Evolutionary conservation across 805 yeast genomes (phyloP), one percentile per base, ranked within the genome.

Genomic region (Candida boidinii): DNA sequence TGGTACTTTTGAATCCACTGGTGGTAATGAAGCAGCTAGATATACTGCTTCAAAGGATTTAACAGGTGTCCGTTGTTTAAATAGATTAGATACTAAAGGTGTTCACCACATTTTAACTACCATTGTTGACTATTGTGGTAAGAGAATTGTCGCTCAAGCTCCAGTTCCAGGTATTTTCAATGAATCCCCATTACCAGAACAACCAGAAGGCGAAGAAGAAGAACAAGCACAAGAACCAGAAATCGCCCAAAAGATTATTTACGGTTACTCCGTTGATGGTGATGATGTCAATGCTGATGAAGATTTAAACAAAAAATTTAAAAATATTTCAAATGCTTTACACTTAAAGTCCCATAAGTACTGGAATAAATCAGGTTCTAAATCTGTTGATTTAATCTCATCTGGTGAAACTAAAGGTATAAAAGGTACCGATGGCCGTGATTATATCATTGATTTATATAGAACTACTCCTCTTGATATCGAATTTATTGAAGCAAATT

Each of bases 161-260:
- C 95, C 96, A 10, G 94, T 90, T 28, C 98, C 98, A 12, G 97
- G 97, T 38, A 74, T 82, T 36, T 79, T 82, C 55, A 64, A 72
- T 34, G 68, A 70, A 35, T 53, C 62, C 15, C 54, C 51, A 25
- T 49, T 49, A 19, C 53, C 51, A 29, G 62, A 57, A 25, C n/a
- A n/a, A n/a, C n/a, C n/a, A n/a, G 66, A 66, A 30, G 63, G 56
- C 26, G 69, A 59, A 24, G 66, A 56, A 24, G 29, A 39, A 3
- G 68, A 61, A 30, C 54, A 52, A 13, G 46, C 56, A 23, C 62
- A 53, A 18, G 56, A 48, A 26, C 46, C 43, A 9, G 46, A 51
- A 17, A n/a, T n/a, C n/a, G 56, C 49, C 14, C 67, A 66, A 14
- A 73, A 70, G 48, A 82, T 86, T 31, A 68, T 66, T 8, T 85